Percentiles rank a stretch among this genome's conserved stretches.
These are phyloP conservation scores for Kluyveromyces wickerhamii DNA, from an alignment of 805 yeast species.

Conservation along the genomic window DNA sequence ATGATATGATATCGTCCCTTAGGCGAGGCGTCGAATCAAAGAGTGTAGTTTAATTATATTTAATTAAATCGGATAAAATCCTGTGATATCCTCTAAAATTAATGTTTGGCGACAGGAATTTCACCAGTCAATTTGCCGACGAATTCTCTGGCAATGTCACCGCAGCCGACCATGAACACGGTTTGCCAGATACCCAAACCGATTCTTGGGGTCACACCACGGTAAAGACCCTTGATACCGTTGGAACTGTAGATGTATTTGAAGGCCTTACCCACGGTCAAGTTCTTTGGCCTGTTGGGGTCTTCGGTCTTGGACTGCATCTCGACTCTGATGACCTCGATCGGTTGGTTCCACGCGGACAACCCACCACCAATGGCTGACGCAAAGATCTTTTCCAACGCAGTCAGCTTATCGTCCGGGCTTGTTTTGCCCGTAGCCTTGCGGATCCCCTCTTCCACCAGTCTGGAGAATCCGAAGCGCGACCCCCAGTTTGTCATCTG, in stretches of 20 bases:
- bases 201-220: slow-evolving; percentile 96
- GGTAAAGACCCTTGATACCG: slow-evolving; percentile 84
- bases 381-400: slow-evolving; percentile 75
- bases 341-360: slow-evolving; percentile 98
- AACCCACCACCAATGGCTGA: slow-evolving; percentile 94
- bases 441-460: slow-evolving; percentile 82
- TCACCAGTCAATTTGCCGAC: slow-evolving; percentile 59
- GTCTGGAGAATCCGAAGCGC: slow-evolving; percentile 84
- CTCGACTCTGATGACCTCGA: slow-evolving; percentile 95
- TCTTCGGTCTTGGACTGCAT: slow-evolving; percentile 94
- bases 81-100: slow-evolving; percentile 1
- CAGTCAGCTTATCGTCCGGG: slow-evolving; percentile 51
- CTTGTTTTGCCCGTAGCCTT: slow-evolving; percentile 49
- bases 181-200: slow-evolving; percentile 98
- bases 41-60: no score
- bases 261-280: slow-evolving; percentile 68
- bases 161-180: slow-evolving; percentile 95
- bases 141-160: slow-evolving; percentile 79
- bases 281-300: slow-evolving; percentile 91
- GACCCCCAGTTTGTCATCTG: slow-evolving; percentile 99
- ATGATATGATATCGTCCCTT: no score
- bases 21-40: no score
- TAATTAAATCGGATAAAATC: no score
- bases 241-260: slow-evolving; percentile 74
- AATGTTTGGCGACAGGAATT: slow-evolving; percentile 37